These are phyloP conservation scores for Xylariaceae sp. DNA, from an alignment of 2,329 filamentous ascomycete species.

Conservation along the genomic window DNA sequence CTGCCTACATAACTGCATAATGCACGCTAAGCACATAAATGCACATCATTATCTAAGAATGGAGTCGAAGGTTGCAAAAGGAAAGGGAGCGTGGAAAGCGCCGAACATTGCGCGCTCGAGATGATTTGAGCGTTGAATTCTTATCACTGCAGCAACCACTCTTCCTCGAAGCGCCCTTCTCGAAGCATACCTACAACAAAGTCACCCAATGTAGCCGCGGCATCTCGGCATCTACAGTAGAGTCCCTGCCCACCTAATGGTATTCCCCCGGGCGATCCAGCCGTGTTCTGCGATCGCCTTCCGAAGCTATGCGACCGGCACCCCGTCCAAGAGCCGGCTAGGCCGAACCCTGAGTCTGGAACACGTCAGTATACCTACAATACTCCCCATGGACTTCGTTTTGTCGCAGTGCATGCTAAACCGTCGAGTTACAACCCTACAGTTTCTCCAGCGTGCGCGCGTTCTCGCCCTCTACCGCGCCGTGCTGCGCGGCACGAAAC, in stretches of 20 bases:
- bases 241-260: slow-evolving; percentile 19
- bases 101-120: no score
- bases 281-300: slow-evolving; percentile 21
- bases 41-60: no score
- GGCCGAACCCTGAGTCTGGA: slow-evolving; percentile 52
- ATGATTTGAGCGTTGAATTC: no score
- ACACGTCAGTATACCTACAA: slow-evolving; percentile 44
- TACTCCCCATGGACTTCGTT: not conserved
- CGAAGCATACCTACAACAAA: not conserved
- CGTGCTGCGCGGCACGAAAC: slow-evolving; percentile 51
- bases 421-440: not conserved
- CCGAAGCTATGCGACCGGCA: slow-evolving; percentile 38
- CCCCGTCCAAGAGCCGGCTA: slow-evolving; percentile 35
- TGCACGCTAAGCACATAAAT: no score
- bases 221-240: not conserved
- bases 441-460: slow-evolving; percentile 58
- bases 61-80: no score
- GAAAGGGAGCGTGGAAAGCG: no score
- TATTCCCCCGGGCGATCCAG: slow-evolving; percentile 20
- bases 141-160: no score
- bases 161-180: not conserved
- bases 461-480: slow-evolving; percentile 55
- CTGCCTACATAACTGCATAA: no score
- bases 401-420: slow-evolving; percentile 3
- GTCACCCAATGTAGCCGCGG: slow-evolving; percentile 14